phyloP scores from a whole-genome alignment of 352 stramenopile species.

The Phytopythium mirpurense region DNA sequence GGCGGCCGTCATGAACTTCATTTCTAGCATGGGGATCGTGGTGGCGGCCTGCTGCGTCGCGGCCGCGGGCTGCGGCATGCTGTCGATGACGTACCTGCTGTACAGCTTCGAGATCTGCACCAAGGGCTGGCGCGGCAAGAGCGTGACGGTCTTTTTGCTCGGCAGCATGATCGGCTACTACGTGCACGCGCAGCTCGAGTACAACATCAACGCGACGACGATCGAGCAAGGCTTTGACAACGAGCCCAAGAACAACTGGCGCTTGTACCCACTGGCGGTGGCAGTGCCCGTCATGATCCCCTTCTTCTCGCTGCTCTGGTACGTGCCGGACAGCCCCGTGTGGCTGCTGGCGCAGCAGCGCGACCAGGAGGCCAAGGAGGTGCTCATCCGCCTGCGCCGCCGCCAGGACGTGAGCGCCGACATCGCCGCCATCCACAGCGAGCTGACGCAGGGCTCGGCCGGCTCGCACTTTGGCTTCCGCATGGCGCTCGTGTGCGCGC shows the following conservation, averaged over 20 bases:
- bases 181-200: slow-evolving; percentile 52
- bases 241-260: slow-evolving; percentile 54
- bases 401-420: slow-evolving; percentile 68
- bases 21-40: slow-evolving; percentile 44
- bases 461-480: slow-evolving; percentile 64
- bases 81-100: slow-evolving; percentile 71
- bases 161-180: slow-evolving; percentile 68
- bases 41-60: slow-evolving; percentile 48
- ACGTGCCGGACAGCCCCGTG: slow-evolving; percentile 76
- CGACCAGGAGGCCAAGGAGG: slow-evolving; percentile 42
- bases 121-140: slow-evolving; percentile 84
- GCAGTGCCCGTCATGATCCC: slow-evolving; percentile 50
- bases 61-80: slow-evolving; percentile 51
- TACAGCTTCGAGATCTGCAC: slow-evolving; percentile 87
- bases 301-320: slow-evolving; percentile 50
- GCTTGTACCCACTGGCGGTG: slow-evolving; percentile 55
- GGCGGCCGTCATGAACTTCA: slow-evolving; percentile 56
- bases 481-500: slow-evolving; percentile 41
- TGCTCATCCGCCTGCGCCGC: slow-evolving; percentile 55
- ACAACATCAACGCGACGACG: slow-evolving; percentile 39
- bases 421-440: slow-evolving; percentile 43
- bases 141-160: slow-evolving; percentile 74
- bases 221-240: slow-evolving; percentile 29
- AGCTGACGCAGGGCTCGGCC: slow-evolving; percentile 41
- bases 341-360: slow-evolving; percentile 60